Evolutionary conservation across 2,329 filamentous ascomycete species (phyloP).

Genomic region (Ophiocordyceps unilateralis): DNA sequence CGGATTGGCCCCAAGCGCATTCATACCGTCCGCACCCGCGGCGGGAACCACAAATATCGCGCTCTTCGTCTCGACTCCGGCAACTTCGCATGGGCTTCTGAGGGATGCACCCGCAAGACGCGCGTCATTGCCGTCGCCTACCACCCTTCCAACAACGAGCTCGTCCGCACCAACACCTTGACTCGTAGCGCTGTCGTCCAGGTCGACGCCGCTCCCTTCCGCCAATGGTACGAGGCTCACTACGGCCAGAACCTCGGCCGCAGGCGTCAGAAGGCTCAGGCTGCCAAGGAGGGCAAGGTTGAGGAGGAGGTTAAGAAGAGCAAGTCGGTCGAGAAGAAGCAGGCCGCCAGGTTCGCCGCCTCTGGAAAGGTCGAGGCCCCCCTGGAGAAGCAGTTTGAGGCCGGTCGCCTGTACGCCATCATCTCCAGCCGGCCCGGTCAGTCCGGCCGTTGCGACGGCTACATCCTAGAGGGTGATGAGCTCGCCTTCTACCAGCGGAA

Average conservation of each 20-base stretch:
- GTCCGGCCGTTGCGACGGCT: constrained; percentile 91
- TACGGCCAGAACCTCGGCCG: constrained; percentile 85
- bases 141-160: constrained; percentile 99
- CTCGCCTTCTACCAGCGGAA: constrained; percentile 99
- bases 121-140: constrained; percentile 96
- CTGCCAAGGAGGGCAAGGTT: constrained; percentile 39
- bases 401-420: constrained; percentile 90
- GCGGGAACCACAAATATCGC: constrained; percentile 99
- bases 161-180: constrained; percentile 99
- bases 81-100: constrained; percentile 99
- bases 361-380: constrained; percentile 82
- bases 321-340: constrained; percentile 93
- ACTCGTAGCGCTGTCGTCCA: constrained; percentile 98
- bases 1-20: constrained; percentile 95
- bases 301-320: constrained; percentile 74
- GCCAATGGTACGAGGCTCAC: constrained; percentile 99
- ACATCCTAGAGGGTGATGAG: constrained; percentile 98
- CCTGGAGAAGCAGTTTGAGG: constrained; percentile 98
- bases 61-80: constrained; percentile 95
- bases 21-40: constrained; percentile 91
- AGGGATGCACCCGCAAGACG: constrained; percentile 96
- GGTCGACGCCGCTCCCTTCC: constrained; percentile 96
- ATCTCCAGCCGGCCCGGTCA: constrained; percentile 87
- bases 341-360: constrained; percentile 67
- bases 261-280: constrained; percentile 71